Conservation (phyloP, 768 basidiomycete species). For the Leccinum disarticulatum region DNA sequence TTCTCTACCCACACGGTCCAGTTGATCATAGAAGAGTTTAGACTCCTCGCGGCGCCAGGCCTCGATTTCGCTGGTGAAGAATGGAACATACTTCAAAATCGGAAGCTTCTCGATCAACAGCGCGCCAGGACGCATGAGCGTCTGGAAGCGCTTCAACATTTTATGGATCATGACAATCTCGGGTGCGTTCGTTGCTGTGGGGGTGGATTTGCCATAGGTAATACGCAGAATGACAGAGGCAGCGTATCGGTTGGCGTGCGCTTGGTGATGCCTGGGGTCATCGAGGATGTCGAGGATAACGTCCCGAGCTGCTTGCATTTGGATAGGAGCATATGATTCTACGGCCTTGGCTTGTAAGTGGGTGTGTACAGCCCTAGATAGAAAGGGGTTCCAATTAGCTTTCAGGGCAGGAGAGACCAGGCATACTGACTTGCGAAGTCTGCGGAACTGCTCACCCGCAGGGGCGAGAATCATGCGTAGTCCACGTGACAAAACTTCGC, state of each 20-base stretch:
- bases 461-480: conserved; percentile 57
- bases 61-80: conserved; percentile 57
- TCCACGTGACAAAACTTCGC: conserved; percentile 58
- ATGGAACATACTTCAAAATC: conserved; percentile 50
- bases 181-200: conserved; percentile 29
- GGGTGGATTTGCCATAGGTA: conserved; percentile 36
- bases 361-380: conserved; percentile 51
- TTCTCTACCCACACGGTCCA: conserved; percentile 44
- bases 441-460: conserved; percentile 59
- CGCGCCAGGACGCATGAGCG: conserved; percentile 37
- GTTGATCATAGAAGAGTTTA: conserved; percentile 51
- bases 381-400: not conserved
- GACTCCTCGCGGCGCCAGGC: conserved; percentile 58
- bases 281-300: conserved; percentile 33
- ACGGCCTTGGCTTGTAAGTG: conserved; percentile 57
- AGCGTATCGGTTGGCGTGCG: conserved; percentile 49
- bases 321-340: conserved; percentile 47
- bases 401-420: not conserved
- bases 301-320: conserved; percentile 38
- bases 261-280: conserved; percentile 46
- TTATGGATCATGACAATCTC: conserved; percentile 36
- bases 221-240: conserved; percentile 36
- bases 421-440: conserved; percentile 50
- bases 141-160: conserved; percentile 36
- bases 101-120: conserved; percentile 38